Conservation (phyloP, 1,139 yeast genomes). For the Pneumocystis sp. region DNA sequence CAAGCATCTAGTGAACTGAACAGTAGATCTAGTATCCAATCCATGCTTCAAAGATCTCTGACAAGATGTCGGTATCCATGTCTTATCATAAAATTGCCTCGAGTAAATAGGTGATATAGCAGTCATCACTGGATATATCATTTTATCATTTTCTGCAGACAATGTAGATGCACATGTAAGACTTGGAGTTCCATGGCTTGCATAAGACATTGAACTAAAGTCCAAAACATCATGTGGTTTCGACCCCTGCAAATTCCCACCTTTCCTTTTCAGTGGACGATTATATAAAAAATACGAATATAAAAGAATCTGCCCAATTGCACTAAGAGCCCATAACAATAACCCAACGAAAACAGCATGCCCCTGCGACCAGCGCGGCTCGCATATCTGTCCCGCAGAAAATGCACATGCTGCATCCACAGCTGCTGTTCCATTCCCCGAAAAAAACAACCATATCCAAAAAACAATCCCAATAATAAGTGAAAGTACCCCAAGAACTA, state of each 20-base stretch:
- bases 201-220: background rate
- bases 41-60: background rate
- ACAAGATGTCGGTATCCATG: background rate
- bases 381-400: background rate
- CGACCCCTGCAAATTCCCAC: background rate
- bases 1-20: background rate
- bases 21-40: background rate
- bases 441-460: background rate
- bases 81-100: background rate
- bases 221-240: background rate
- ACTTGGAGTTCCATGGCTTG: background rate
- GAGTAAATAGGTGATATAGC: background rate
- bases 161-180: background rate
- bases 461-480: background rate
- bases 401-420: background rate
- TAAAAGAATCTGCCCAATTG: background rate
- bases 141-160: background rate
- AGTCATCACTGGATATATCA: background rate
- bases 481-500: background rate
- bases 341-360: background rate
- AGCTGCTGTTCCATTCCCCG: background rate
- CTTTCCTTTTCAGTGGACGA: background rate
- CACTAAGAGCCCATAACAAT: background rate
- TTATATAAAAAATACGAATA: background rate
- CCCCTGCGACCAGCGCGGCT: background rate